phyloP scores from a whole-genome alignment of 148 eudicot species.

The Cornus controversa region DNA sequence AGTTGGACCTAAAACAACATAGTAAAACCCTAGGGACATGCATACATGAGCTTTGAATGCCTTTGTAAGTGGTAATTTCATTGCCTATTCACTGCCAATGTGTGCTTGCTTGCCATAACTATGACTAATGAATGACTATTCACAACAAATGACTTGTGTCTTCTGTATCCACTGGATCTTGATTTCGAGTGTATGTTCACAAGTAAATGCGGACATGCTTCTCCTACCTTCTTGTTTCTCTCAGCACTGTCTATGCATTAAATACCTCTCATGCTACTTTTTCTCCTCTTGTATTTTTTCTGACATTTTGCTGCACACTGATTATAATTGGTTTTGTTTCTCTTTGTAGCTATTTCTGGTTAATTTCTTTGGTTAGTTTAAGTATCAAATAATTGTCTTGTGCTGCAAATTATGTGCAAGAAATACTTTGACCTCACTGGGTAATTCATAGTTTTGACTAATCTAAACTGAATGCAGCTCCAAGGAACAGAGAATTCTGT shows the following conservation, averaged over 20 bases:
- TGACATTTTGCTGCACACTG: not conserved
- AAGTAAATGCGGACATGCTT: not conserved
- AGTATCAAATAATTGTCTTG: not conserved
- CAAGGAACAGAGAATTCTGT: conserved; percentile 69
- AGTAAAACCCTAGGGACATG: no score
- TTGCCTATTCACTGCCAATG: no score
- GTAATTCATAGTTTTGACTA: conserved; percentile 11
- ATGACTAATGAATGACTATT: not conserved
- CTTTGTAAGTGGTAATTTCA: no score
- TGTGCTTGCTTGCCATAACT: no score
- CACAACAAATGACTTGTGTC: not conserved
- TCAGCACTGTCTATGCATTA: not conserved
- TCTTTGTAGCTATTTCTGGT: not conserved
- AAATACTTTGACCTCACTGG: not conserved
- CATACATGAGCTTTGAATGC: no score
- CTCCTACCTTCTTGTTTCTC: not conserved
- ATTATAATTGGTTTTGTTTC: not conserved
- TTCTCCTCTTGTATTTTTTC: not conserved
- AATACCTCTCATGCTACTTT: not conserved
- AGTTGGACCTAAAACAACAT: no score
- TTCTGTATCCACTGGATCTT: not conserved
- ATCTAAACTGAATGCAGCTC: conserved; percentile 57
- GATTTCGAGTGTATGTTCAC: not conserved
- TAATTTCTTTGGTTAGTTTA: not conserved
- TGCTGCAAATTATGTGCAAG: not conserved